A percentile compares a stretch with the other conserved stretches of the same genome.
phyloP scores from a whole-genome alignment of 2,329 filamentous ascomycete genomes.

The Helminthosporium solani region DNA sequence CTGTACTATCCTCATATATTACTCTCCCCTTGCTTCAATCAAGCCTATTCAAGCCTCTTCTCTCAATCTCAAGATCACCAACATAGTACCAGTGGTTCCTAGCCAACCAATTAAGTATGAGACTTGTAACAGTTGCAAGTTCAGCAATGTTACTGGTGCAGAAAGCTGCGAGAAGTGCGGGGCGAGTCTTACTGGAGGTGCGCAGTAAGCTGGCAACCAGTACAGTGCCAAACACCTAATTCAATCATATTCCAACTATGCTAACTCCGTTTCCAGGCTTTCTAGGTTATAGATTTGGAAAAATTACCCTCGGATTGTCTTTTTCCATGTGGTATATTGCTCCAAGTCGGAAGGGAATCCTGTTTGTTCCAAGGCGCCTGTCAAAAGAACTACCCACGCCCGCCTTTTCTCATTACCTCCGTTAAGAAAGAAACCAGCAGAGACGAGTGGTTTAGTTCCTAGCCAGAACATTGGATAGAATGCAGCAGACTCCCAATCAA shows the following conservation, averaged over 20 bases:
- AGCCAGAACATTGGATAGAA: slow-evolving; percentile 9
- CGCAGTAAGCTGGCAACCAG: not conserved
- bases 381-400: slow-evolving; percentile 2
- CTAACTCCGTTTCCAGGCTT: no score
- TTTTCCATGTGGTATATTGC: not conserved
- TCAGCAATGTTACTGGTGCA: slow-evolving; percentile 2
- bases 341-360: not conserved
- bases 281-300: no score
- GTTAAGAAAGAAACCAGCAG: slow-evolving; percentile 5
- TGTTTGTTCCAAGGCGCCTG: not conserved
- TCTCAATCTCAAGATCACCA: no score
- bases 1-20: no score
- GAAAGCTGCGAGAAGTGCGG: slow-evolving; percentile 5
- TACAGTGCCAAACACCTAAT: not conserved
- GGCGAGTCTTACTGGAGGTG: not conserved
- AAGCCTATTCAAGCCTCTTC: no score
- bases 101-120: slow-evolving; percentile 1
- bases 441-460: slow-evolving; percentile 7
- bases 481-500: slow-evolving; percentile 9
- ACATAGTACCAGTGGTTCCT: no score
- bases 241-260: slow-evolving; percentile 3
- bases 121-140: slow-evolving; percentile 6
- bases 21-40: no score
- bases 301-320: slow-evolving; percentile 1
- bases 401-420: slow-evolving; percentile 2